Evolutionary conservation across 208 protist genomes (phyloP).

Genomic region (Vickermania spadyakhi): DNA sequence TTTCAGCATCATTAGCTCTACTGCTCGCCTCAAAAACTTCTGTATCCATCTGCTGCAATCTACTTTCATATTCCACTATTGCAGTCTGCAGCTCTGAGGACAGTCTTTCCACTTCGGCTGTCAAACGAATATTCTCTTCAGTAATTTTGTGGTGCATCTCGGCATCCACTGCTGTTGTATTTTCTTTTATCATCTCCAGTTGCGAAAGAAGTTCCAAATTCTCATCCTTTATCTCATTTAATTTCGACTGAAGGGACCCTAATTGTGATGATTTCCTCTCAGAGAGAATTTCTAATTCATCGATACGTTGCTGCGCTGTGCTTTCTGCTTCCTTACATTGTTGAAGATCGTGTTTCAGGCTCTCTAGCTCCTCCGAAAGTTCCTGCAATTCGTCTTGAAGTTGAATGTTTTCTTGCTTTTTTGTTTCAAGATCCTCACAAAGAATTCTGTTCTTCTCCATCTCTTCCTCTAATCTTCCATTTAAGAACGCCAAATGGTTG

Average conservation of each 20-base stretch:
- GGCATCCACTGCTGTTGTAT: constrained; percentile 14
- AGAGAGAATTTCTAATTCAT: constrained; percentile 14
- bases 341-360: not conserved
- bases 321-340: constrained; percentile 2
- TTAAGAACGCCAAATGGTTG: constrained; percentile 36
- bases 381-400: constrained; percentile 7
- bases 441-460: constrained; percentile 30
- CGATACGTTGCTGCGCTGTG: constrained; percentile 25
- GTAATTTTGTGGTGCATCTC: constrained; percentile 26
- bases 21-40: constrained; percentile 36
- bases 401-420: constrained; percentile 14
- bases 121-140: constrained; percentile 9
- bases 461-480: constrained; percentile 38
- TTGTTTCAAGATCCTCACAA: constrained; percentile 14
- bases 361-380: constrained; percentile 28
- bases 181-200: constrained; percentile 20
- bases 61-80: constrained; percentile 39
- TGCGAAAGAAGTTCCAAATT: constrained; percentile 12
- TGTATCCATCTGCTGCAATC: constrained; percentile 34
- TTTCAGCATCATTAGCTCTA: constrained; percentile 45
- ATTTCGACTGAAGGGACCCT: constrained; percentile 5
- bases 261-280: constrained; percentile 9
- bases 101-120: constrained; percentile 38
- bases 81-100: constrained; percentile 22
- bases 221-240: constrained; percentile 11